A percentile compares a stretch with the other conserved stretches of the same genome.
Conservation (phyloP, 495 filamentous ascomycete species). For the Talaromyces ruber region DNA sequence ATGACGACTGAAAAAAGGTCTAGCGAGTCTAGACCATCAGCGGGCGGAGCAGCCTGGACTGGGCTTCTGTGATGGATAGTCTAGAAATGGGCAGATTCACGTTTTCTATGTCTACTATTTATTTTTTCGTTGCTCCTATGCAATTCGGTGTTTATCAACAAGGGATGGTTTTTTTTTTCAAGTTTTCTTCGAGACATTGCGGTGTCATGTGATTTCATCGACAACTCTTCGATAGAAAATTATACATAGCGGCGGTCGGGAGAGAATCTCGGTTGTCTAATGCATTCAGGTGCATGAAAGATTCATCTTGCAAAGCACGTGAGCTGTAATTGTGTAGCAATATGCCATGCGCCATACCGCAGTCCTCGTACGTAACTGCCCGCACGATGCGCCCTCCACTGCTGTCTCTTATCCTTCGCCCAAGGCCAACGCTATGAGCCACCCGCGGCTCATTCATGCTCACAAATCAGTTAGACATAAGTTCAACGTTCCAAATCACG, state of each 20-base stretch:
- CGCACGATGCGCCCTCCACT: too few species aligned
- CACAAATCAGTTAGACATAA: not conserved
- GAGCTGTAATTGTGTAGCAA: not conserved
- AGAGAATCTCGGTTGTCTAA: not conserved
- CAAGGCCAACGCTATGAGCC: not conserved
- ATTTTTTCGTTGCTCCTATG: conserved; percentile 3
- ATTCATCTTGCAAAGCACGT: not conserved
- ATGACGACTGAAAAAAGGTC: conserved; percentile 1
- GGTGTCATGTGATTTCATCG: not conserved
- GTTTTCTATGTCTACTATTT: conserved; percentile 4
- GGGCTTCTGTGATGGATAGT: not conserved
- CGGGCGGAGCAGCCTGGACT: not conserved
- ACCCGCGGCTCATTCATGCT: not conserved
- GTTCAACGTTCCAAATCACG: not conserved
- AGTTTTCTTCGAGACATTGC: not conserved
- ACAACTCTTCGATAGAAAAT: not conserved
- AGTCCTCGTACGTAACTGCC: not conserved
- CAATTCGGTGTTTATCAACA: conserved; percentile 4
- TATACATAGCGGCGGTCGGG: not conserved
- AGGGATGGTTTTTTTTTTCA: conserved; percentile 1
- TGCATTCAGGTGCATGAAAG: not conserved
- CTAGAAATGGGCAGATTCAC: conserved; percentile 2
- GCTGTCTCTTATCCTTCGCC: too few species aligned
- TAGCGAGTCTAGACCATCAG: not conserved
- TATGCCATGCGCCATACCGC: not conserved